Conservation (phyloP, 805 yeast genomes). For the Pichia sporocuriosa region DNA sequence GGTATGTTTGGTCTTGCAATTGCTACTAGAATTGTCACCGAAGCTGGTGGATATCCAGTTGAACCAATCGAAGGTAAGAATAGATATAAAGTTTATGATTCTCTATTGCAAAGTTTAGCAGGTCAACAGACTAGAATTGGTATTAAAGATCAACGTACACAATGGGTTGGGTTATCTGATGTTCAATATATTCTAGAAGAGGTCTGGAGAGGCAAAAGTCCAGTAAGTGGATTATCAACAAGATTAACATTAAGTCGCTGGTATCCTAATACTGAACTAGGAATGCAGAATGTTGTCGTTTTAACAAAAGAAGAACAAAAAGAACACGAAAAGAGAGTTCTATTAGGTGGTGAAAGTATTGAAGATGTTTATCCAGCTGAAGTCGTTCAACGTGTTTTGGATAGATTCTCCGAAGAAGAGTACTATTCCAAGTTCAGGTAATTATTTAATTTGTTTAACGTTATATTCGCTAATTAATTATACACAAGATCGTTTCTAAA, state of each 20-base stretch:
- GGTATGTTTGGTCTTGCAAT: slow-evolving; percentile 90
- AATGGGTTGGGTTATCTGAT: slow-evolving; percentile 56
- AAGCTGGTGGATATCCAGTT: slow-evolving; percentile 79
- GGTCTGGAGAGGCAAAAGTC: slow-evolving; percentile 87
- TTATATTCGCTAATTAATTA: no score
- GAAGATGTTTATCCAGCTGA: slow-evolving; percentile 58
- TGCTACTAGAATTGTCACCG: slow-evolving; percentile 75
- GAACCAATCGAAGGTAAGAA: slow-evolving; percentile 90
- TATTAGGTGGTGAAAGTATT: slow-evolving; percentile 58
- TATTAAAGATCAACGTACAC: slow-evolving; percentile 65
- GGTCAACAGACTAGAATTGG: slow-evolving; percentile 83
- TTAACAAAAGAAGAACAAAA: slow-evolving; percentile 86
- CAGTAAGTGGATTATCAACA: slow-evolving; percentile 75
- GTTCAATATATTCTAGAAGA: slow-evolving; percentile 84
- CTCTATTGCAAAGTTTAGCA: slow-evolving; percentile 72
- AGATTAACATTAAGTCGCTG: slow-evolving; percentile 77
- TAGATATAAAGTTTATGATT: slow-evolving; percentile 78
- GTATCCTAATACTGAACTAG: slow-evolving; percentile 62
- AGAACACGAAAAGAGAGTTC: slow-evolving; percentile 67
- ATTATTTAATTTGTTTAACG: no score
- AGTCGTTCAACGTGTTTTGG: slow-evolving; percentile 48
- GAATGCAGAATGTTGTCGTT: slow-evolving; percentile 74
- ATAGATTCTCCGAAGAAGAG: slow-evolving; percentile 67
- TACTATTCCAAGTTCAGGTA: slow-evolving; percentile 57
- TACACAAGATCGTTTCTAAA: no score